These are phyloP conservation scores for Blyttiomyces sp. DNA, from an alignment of 371 early-diverging fungal species.

Conservation along the genomic window DNA sequence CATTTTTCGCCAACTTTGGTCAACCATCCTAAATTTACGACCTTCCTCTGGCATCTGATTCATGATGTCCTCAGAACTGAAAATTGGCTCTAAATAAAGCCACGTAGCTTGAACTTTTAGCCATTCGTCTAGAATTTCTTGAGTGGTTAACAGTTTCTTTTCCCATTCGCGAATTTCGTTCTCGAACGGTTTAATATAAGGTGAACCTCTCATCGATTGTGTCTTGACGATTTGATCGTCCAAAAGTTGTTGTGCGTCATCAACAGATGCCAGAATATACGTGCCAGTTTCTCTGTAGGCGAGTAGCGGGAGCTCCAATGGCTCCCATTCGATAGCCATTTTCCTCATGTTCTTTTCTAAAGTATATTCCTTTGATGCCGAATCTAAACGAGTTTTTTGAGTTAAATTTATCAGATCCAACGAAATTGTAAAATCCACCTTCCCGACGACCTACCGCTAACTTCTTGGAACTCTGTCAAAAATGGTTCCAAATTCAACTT, in stretches of 20 bases:
- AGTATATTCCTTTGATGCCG: slow-evolving; percentile 55
- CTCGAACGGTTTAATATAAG: slow-evolving; percentile 60
- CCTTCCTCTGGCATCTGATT: slow-evolving; percentile 63
- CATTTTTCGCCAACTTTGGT: slow-evolving; percentile 50
- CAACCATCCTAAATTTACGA: slow-evolving; percentile 52
- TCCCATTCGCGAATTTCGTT: slow-evolving; percentile 57
- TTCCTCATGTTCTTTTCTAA: slow-evolving; percentile 56
- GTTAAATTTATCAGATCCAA: neutral
- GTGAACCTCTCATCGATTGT: slow-evolving; percentile 55
- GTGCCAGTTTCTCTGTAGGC: slow-evolving; percentile 55
- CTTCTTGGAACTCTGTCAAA: slow-evolving; percentile 44
- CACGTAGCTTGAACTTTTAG: slow-evolving; percentile 61
- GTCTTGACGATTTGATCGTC: slow-evolving; percentile 61
- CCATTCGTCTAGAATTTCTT: slow-evolving; percentile 60
- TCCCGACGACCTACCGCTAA: slow-evolving; percentile 39
- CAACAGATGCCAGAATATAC: slow-evolving; percentile 46
- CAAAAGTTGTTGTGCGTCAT: slow-evolving; percentile 53
- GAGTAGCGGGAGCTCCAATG: slow-evolving; percentile 39
- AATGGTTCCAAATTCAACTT: slow-evolving; percentile 47
- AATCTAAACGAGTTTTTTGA: slow-evolving; percentile 28
- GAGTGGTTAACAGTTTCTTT: slow-evolving; percentile 43
- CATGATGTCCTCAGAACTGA: slow-evolving; percentile 57
- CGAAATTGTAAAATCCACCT: neutral
- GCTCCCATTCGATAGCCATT: slow-evolving; percentile 55
- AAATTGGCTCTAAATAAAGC: slow-evolving; percentile 61